phyloP scores from a whole-genome alignment of 768 basidiomycete species.

The Termitomyces sp. region DNA sequence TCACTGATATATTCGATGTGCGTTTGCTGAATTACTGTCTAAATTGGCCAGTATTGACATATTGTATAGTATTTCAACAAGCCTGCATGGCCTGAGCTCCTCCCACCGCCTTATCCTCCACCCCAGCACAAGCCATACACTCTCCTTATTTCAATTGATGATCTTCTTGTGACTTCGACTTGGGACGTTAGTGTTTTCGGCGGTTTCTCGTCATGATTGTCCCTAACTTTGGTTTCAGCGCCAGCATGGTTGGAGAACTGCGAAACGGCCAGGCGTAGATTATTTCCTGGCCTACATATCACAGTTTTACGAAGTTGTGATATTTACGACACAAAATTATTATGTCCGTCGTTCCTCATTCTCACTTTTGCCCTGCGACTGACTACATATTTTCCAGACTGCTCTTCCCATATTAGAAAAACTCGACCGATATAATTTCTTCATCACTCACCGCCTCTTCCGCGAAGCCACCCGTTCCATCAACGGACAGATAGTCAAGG shows the following conservation, averaged over 20 bases:
- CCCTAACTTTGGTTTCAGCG: constrained; percentile 41
- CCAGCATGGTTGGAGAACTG: constrained; percentile 93
- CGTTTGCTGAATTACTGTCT: constrained; percentile 17
- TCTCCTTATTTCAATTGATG: constrained; percentile 85
- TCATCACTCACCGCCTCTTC: constrained; percentile 85
- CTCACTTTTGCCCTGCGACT: background rate
- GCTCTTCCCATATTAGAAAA: constrained; percentile 86
- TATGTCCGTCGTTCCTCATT: constrained; percentile 55
- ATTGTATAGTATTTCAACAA: constrained; percentile 76
- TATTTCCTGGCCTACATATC: constrained; percentile 97
- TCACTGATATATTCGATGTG: constrained; percentile 65
- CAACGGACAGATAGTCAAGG: constrained; percentile 87
- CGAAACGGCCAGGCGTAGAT: constrained; percentile 95
- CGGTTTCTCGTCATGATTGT: background rate
- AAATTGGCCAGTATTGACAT: background rate
- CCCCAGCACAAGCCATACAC: constrained; percentile 90
- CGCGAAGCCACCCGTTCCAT: constrained; percentile 84
- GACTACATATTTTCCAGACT: constrained; percentile 45
- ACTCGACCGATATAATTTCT: constrained; percentile 90
- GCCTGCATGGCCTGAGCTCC: constrained; percentile 87
- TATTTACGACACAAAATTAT: constrained; percentile 87
- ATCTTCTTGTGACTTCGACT: constrained; percentile 82
- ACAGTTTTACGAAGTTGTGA: constrained; percentile 96
- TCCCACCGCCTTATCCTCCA: constrained; percentile 79
- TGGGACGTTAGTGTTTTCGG: constrained; percentile 79